Evolutionary conservation across 2,329 filamentous ascomycete species (phyloP), one percentile per base, ranked within the genome.

Genomic region (Pseudopithomyces chartarum): DNA sequence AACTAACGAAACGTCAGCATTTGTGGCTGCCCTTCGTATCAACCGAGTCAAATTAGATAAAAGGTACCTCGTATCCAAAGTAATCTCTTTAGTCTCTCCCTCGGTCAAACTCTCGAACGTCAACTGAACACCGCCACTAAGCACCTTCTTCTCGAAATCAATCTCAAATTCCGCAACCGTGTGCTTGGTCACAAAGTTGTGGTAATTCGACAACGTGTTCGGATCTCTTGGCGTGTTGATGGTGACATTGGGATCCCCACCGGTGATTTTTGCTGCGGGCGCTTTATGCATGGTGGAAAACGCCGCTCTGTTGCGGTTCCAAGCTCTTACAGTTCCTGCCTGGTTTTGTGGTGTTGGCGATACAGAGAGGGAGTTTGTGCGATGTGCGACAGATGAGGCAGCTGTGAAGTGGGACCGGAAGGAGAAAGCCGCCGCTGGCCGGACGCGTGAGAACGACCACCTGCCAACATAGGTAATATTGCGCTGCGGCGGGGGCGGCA

Each of bases 161-260:
- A 98, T 88, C 65, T 87, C 86, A 70, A 97, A 86, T 75, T 90
- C 87, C 56, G 91, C 90, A 19, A 86, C 88, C 19, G 92, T 95
- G 79, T 97, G 92, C 73, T 84, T 87, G 17, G 91, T 97, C 59
- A 86, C 82, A 87, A 92, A 97, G 54, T 89, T 87, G 76, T 91
- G 87, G 78, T 97, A 97, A 81, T 98, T 98, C 73, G 91, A 90
- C 57, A 95, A 80, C 23, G 95, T 97, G 76, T 92, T 96, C 52
- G 92, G 92, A 78, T 98, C 94, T 70, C 91, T 86, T 49, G 82
- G 79, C 44, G 75, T 73, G 40, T 74, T 76, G 62, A 80, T 79
- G 39, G 69, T 66, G 23, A 70, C 58, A 58, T 70, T 59, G 1
- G 66, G 62, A 39, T 69, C 67, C 39, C 73, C 75, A 58, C 70